Conservation (phyloP, 192 early-diverging fungal species). For the Coemansia sp. region DNA sequence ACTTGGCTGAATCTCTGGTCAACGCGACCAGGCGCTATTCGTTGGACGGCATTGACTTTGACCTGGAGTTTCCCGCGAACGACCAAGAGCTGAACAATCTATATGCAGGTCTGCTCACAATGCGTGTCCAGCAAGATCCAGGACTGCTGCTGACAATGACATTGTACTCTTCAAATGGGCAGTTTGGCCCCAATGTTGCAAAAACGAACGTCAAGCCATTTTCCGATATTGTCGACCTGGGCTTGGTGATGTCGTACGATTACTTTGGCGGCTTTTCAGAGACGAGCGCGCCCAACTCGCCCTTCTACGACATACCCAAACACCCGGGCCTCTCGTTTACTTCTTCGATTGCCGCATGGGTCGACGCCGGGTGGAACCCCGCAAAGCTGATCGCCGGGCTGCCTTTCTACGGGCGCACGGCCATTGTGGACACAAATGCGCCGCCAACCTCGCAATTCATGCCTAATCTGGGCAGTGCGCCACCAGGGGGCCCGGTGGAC, state of each 20-base stretch:
- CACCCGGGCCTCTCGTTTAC: conserved; percentile 48
- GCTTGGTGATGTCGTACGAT: conserved; percentile 74
- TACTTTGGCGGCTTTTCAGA: conserved; percentile 56
- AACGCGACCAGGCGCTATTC: conserved; percentile 37
- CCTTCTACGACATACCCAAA: conserved; percentile 39
- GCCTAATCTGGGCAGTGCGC: conserved; percentile 25
- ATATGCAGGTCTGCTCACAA: conserved; percentile 52
- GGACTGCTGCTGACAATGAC: conserved; percentile 57
- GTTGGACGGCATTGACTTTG: conserved; percentile 64
- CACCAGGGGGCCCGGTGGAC: conserved; percentile 34
- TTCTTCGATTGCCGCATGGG: conserved; percentile 53
- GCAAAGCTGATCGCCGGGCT: conserved; percentile 63
- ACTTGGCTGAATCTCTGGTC: conserved; percentile 36
- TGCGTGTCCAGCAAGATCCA: conserved; percentile 54
- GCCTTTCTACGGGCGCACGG: conserved; percentile 60
- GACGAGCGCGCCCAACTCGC: conserved; percentile 54
- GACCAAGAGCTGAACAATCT: conserved; percentile 58
- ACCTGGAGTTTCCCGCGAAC: conserved; percentile 59
- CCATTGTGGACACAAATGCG: conserved; percentile 10
- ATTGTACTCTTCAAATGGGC: conserved; percentile 56
- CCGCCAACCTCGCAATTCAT: conserved; percentile 27
- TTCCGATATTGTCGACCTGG: conserved; percentile 59
- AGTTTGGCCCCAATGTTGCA: conserved; percentile 47
- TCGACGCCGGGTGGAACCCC: conserved; percentile 54
- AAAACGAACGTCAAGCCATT: conserved; percentile 56